Evolutionary conservation across 768 basidiomycete species (phyloP).

Genomic region (Paxillus rubicundulus): DNA sequence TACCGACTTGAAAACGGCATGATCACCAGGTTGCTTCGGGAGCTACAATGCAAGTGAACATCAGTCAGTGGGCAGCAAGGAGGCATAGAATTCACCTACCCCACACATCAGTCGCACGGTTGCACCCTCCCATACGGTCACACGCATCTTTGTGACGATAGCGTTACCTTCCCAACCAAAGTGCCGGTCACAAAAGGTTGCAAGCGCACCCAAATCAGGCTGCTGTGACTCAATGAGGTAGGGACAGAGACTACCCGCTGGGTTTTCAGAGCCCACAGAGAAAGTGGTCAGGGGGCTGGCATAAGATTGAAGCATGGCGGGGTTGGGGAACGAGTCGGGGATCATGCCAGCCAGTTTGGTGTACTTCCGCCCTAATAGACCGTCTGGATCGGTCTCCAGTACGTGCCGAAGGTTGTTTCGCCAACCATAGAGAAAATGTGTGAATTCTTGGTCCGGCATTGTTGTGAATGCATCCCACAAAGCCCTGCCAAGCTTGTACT

Average conservation of each 20-base stretch:
- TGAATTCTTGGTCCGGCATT: background rate
- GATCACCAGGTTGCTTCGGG: background rate
- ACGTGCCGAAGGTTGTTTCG: background rate
- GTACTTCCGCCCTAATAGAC: background rate
- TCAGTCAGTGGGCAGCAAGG: too few relatives aligned
- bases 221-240: background rate
- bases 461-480: background rate
- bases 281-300: too few relatives aligned
- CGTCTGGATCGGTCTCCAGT: background rate
- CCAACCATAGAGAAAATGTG: background rate
- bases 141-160: background rate
- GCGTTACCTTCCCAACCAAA: background rate
- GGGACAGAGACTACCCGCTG: background rate
- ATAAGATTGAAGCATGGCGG: background rate
- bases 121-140: background rate
- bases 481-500: background rate
- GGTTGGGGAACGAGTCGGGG: background rate
- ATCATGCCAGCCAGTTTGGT: background rate
- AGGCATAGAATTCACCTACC: background rate
- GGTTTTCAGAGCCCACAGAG: too few relatives aligned
- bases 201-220: background rate
- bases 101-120: background rate
- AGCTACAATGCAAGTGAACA: background rate
- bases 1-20: background rate
- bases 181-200: background rate